Evolutionary conservation across 192 early-diverging fungal genomes (phyloP).

Genomic region (Paraglomus occultum): DNA sequence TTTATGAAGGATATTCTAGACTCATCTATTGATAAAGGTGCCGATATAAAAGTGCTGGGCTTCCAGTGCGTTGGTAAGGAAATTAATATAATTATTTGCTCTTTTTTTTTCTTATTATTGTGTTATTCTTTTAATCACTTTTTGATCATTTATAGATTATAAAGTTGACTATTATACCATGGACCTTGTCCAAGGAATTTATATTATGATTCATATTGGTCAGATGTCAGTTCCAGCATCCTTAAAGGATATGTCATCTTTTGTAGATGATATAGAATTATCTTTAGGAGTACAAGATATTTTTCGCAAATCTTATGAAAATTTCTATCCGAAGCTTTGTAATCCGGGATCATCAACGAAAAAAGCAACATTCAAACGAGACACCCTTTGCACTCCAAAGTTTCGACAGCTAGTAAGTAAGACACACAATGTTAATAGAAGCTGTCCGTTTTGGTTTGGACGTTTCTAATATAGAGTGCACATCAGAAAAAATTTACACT

Average conservation of each 20-base stretch:
- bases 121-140: background rate
- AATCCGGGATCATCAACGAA: conserved; percentile 1
- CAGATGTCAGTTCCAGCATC: conserved; percentile 5
- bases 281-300: conserved; percentile 1
- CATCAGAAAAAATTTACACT: no score
- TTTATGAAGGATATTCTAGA: conserved; percentile 20
- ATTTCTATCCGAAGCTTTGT: conserved; percentile 9
- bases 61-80: conserved; percentile 24
- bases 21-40: conserved; percentile 3
- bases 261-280: conserved; percentile 20
- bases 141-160: conserved; percentile 8
- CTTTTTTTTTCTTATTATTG: no score
- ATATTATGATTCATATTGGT: conserved; percentile 3
- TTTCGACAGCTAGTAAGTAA: conserved; percentile 12
- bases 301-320: conserved; percentile 7
- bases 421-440: conserved; percentile 13
- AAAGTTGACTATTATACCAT: conserved; percentile 15
- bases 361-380: conserved; percentile 2
- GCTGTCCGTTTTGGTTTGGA: conserved; percentile 10
- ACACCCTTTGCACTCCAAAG: background rate
- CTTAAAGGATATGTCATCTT: conserved; percentile 1
- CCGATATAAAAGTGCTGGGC: conserved; percentile 21
- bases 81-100: conserved; percentile 11
- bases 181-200: background rate
- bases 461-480: conserved; percentile 6